Evolutionary conservation across 306 rosid genomes (phyloP).

Genomic region (Calophaca sinica): DNA sequence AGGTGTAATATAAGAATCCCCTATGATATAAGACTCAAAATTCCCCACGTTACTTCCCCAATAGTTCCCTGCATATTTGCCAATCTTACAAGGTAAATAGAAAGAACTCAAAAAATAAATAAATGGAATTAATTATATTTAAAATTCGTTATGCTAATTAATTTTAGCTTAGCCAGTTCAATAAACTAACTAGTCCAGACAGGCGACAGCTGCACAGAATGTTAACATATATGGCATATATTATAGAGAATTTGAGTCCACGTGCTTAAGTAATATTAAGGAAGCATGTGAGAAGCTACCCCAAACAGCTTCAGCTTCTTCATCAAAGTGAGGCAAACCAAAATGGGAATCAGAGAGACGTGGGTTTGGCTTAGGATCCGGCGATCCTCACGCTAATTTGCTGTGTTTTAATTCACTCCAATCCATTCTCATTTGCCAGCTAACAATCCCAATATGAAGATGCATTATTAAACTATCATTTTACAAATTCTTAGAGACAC

Average conservation of each 20-base stretch:
- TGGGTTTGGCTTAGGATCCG: conserved; percentile 78
- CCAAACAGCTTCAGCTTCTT: conserved; percentile 37
- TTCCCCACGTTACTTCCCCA: no score
- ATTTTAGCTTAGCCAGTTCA: conserved; percentile 33
- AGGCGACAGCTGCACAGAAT: conserved; percentile 52
- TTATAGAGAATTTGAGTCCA: conserved; percentile 46
- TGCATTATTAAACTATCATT: conserved; percentile 32
- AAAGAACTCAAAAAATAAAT: neutral
- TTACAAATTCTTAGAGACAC: neutral
- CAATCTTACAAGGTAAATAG: neutral
- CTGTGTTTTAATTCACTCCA: neutral
- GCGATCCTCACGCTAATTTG: conserved; percentile 64
- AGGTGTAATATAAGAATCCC: no score
- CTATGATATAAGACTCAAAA: no score
- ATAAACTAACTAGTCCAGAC: conserved; percentile 26
- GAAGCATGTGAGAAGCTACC: conserved; percentile 60
- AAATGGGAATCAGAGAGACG: conserved; percentile 69
- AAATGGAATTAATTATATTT: neutral
- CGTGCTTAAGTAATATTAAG: conserved; percentile 53
- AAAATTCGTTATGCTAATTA: conserved; percentile 18
- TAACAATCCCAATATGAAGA: conserved; percentile 59
- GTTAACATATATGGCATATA: conserved; percentile 36
- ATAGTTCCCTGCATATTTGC: neutral
- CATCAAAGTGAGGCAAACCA: conserved; percentile 35
- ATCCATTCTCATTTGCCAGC: conserved; percentile 62